Conservation (phyloP, 2,329 filamentous ascomycete species). For the Canariomyces notabilis region DNA sequence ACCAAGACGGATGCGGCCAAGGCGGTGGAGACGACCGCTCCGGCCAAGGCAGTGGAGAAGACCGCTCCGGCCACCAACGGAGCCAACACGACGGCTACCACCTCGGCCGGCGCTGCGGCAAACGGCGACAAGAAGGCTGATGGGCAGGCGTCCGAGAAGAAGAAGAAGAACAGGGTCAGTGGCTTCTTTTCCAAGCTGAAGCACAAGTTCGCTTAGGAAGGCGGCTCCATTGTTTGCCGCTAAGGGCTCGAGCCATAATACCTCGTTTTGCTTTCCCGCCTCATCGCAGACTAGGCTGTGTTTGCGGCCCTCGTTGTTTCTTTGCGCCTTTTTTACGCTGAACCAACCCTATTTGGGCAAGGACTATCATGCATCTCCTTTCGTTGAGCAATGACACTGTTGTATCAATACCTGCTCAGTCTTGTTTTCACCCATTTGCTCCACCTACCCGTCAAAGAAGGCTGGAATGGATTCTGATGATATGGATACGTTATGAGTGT, state of each 20-base stretch:
- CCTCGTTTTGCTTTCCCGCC: background rate
- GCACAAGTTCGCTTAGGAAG: conserved; percentile 34
- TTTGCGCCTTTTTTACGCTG: background rate
- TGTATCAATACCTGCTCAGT: background rate
- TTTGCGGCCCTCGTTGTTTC: background rate
- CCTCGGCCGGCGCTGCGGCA: conserved; percentile 16
- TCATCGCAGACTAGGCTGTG: background rate
- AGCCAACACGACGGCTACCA: conserved; percentile 2
- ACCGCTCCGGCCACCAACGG: conserved; percentile 19
- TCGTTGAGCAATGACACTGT: background rate
- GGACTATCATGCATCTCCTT: background rate
- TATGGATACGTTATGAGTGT: background rate
- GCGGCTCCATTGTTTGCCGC: background rate
- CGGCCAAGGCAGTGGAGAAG: too few species aligned
- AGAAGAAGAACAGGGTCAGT: conserved; percentile 63
- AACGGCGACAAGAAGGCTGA: conserved; percentile 30
- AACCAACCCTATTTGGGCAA: too few species aligned
- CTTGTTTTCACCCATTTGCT: background rate
- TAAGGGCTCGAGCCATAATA: too few species aligned
- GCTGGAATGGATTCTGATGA: background rate
- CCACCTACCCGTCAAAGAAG: background rate
- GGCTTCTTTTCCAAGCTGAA: conserved; percentile 56
- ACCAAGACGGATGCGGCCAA: conserved; percentile 15
- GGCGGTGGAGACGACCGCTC: conserved; percentile 5
- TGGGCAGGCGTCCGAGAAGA: conserved; percentile 46